Base-by-base conservation (phyloP, 1,284 basidiomycete species). In the Cutaneotrichosporon mucoides region DNA sequence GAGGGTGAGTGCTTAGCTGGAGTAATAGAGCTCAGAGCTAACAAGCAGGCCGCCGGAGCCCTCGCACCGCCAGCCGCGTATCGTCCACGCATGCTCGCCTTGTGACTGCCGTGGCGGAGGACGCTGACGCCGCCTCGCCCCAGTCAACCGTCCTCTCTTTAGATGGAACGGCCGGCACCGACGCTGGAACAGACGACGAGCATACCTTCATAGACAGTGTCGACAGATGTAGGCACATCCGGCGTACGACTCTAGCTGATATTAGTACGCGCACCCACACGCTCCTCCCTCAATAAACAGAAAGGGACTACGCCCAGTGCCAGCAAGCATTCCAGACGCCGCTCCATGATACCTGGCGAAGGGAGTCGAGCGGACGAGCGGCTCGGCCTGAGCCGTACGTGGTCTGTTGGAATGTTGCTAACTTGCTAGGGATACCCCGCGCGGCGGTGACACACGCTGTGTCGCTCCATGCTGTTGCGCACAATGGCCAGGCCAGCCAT, bases 341-440 rank as follows among this genome's bases (percentile, higher is more conserved):
- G 34, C 13, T 50, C 55, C 10, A 40, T 38, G 1, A 73, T 69
- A 1, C 72, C 72, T 6, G 54, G 48, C 36, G 50, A 16, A 50
- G 50, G 47, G 47, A 48, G 13, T 24, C 24, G 24, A 55, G 60
- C 11, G 8, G 45, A 49, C 44, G 48, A 36, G 24, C 55, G 63
- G 24, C 66, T 70, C 24, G 73, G 73, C 8, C 35, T 72, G 38
- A 68, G 68, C 57, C 69, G 73, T 75, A 54, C 57, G 73, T 66
- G 24, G 1, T 7, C 4, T 44, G 43, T 8, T 16, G 43, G 15
- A 40, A 40, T 40, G 10, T 12, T 37, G 5, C 41, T 44, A 33
- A 55, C 60, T 11, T n/a, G 15, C 16, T 59, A 75, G 73, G 69
- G 2, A 76, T 76, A 37, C 74, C 74, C 0, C 68, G 69, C 51